Evolutionary conservation across 768 basidiomycete species (phyloP).

Genomic region (Mycena galopus): DNA sequence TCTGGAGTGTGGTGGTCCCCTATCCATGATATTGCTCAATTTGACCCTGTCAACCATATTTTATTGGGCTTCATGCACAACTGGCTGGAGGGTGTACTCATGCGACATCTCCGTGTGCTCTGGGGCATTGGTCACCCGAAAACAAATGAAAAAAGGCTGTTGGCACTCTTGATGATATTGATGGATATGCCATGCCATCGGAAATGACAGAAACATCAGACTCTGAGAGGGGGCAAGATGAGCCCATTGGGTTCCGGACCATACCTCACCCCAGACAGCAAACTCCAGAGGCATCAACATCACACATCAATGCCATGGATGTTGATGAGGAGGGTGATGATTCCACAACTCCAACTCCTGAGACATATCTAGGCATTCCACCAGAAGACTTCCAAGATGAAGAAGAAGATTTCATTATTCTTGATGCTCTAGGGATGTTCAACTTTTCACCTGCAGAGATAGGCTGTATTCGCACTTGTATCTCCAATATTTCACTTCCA

Average conservation of each 20-base stretch:
- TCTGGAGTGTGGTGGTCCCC: background rate
- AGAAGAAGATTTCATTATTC: background rate
- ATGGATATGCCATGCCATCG: background rate
- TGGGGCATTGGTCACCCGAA: conserved; percentile 9
- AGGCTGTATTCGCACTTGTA: background rate
- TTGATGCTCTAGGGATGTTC: conserved; percentile 7
- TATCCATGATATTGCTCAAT: background rate
- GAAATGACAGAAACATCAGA: conserved; percentile 1
- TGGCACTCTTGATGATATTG: conserved; percentile 3
- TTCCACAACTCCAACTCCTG: background rate
- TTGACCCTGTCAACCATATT: background rate
- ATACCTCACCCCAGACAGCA: no score
- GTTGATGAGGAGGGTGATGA: background rate
- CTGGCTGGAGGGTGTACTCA: background rate
- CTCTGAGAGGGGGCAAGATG: no score
- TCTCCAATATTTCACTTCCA: conserved; percentile 20
- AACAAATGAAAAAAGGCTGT: background rate
- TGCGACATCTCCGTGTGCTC: background rate
- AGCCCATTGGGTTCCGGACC: no score
- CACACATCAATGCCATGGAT: background rate
- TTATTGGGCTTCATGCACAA: background rate
- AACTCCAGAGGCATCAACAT: no score
- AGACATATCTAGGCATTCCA: background rate
- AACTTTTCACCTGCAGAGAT: background rate
- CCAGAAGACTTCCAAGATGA: background rate